These are phyloP conservation scores for Phytophthora ohioensis DNA, from an alignment of 352 stramenopile species.

Conservation along the genomic window DNA sequence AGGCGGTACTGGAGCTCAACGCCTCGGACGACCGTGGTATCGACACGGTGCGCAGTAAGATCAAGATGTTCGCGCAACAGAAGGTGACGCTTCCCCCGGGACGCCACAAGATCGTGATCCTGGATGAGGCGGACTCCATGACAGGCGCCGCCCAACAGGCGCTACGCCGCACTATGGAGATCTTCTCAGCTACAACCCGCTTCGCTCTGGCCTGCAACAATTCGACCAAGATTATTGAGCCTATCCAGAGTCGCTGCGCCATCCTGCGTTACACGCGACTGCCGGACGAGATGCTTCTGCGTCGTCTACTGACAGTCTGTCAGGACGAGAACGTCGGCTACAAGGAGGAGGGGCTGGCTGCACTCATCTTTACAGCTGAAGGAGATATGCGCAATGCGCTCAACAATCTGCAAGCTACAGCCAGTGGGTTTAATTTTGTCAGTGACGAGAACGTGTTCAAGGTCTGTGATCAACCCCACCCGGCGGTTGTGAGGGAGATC, in stretches of 20 bases:
- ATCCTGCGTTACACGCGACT: constrained; percentile 98
- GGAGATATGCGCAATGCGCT: constrained; percentile 99
- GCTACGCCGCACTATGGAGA: constrained; percentile 98
- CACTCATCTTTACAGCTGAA: constrained; percentile 99
- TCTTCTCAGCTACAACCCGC: constrained; percentile 97
- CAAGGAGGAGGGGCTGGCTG: constrained; percentile 94
- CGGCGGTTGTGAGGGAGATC: constrained; percentile 79
- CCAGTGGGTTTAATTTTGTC: constrained; percentile 95
- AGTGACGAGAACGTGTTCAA: constrained; percentile 97
- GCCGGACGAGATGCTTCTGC: constrained; percentile 96
- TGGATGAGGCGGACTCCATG: constrained; percentile 99
- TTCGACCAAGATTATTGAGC: constrained; percentile 99
- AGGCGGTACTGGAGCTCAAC: constrained; percentile 98
- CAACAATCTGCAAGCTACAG: constrained; percentile 99
- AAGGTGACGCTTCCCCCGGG: constrained; percentile 94
- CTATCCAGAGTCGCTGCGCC: constrained; percentile 98
- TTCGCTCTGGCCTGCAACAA: constrained; percentile 99
- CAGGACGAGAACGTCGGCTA: constrained; percentile 91
- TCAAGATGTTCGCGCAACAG: constrained; percentile 99
- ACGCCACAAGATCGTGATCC: constrained; percentile 98
- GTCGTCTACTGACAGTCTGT: constrained; percentile 94
- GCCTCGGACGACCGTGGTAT: constrained; percentile 96
- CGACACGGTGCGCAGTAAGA: constrained; percentile 95
- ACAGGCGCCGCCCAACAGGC: constrained; percentile 98
- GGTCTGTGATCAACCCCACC: constrained; percentile 97